Evolutionary conservation across 169 alveolate genomes (phyloP), one percentile per base, ranked within the genome.

Genomic region (Plasmodium chabaudi): DNA sequence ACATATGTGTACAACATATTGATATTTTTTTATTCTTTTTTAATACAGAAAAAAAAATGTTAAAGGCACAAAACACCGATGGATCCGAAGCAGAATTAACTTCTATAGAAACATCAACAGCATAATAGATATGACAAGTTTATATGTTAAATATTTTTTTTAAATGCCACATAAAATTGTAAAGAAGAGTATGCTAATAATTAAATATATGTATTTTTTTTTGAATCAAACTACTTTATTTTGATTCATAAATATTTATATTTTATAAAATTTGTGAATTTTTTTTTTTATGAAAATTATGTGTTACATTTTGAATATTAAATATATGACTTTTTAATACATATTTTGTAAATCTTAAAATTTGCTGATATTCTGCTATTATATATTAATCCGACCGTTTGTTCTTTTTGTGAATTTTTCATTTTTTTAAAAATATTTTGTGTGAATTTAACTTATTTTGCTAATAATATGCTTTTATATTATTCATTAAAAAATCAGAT

Each of bases 401-500:
- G 42, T 3, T 34, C 42, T 3, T 34, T 34, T 34, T 34, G 42
- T 34, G 42, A 34, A 3, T 34, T 34, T 34, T 34, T 34, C 42
- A 34, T 34, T 34, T 51, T 49, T 51, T 15, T 4, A 51, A 12
- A 15, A 12, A 12, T 5, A 51, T 15, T 13, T 51, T 51, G 3
- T 13, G 0, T 13, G 19, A 19, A 61, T 61, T 61, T 21, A 13
- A 61, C 17, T 21, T 61, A 61, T 19, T 21, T 51, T 69, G 46
- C 46, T 49, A n/a, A n/a, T n/a, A n/a, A 39, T 39, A 34, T 34
- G 6, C 42, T 3, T 34, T 34, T 34, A n/a, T 65, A 47, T 73
- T 46, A 75, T 75, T 75, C 88, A 75, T 61, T 75, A 75, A 75
- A 34, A 75, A 75, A 75, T 75, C 88, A 75, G 88, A 75, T 75